Evolutionary conservation across 768 basidiomycete species (phyloP), one percentile per base, ranked within the genome.

Genomic region (Goffeauzyma gilvescens): DNA sequence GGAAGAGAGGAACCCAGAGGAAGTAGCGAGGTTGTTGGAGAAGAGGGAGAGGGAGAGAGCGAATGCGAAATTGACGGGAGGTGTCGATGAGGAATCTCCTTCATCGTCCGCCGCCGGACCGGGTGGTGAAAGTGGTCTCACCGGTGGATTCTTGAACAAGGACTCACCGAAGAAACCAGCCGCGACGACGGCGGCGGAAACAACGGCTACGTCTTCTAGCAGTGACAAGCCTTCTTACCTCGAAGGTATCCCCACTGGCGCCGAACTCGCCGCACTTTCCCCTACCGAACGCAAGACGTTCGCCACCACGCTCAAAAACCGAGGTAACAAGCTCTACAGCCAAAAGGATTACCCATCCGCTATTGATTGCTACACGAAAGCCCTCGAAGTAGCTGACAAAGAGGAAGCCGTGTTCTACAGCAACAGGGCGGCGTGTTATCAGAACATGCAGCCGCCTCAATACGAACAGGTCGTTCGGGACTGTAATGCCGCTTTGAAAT

Each of bases 361-460:
- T 20, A 59, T 68, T 35, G 58, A 59, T 7, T 45, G 44, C 46
- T 71, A 71, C 59, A 65, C 66, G 15, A 65, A 68, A 53, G 69
- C 69, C n/a, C 68, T 71, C 54, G 66, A 67, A 42, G 64, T 67
- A 42, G 53, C 57, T 8, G 46, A 59, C 38, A 58, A 59, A 59
- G 75, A 78, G 6, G 85, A 90, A 56, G 78, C 93, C 22, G 84
- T 95, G 24, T 98, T 79, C 67, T 95, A 77, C 72, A 84, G 82
- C 65, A 98, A 98, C 65, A 78, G 93, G 39, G 93, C 90, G 30
- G 93, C 93, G 48, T 95, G 90, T 85, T 93, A 89, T 65, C 75
- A 90, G 63, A 87, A 90, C 70, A 76, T 89, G 71, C 66, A 71
- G 10, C 85, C 85, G 2, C 82, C 86, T 41, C 72, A 85, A 54